Evolutionary conservation across 1,139 yeast species (phyloP), one percentile per base, ranked within the genome.

Genomic region (Saccharomyces pastorianus): DNA sequence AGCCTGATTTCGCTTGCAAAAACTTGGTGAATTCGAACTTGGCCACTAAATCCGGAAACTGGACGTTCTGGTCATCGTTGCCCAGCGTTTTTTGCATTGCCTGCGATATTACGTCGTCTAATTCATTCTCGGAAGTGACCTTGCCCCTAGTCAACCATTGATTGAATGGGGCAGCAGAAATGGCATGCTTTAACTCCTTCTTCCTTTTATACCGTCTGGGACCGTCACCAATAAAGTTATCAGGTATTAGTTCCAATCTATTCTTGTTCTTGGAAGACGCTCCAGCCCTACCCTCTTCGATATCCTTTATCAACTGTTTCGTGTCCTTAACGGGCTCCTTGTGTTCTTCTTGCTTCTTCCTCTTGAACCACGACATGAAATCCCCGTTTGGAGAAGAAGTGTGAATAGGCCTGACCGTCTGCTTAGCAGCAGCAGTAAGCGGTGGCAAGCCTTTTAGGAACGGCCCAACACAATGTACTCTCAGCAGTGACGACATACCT

Each of bases 1-100:
- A 73, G 7, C 91, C 87, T 55, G 88, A 79, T 29, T 71, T 69
- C 51, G 74, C 70, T 66, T 85, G 90, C 49, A 88, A 73, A 27
- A 65, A 63, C 67, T 85, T 87, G 47, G 82, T 68, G 49, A 82
- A 74, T 28, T 72, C 65, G 65, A 89, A 88, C 65, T 95, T 78
- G 55, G 74, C 67, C n/a, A 70, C 61, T 55, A 88, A 74, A 64
- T 85, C 84, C 48, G 72, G 67, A 49, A 77, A 62, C 6, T 63
- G 47, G 3, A 44, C 56, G 13, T 44, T 48, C 14, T 61, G 49
- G n/a, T 13, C 17, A 5, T 32, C 53, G 1, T 28, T 20, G 28
- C 47, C 46, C 13, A 38, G 25, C 25, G 47, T 47, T 32, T 46
- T 46, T 38, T 47, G 26, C 13, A 44, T 34, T 26, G 62, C 51